Base-by-base conservation (phyloP, 352 stramenopile species). In the Halophytophthora polymorphica region DNA sequence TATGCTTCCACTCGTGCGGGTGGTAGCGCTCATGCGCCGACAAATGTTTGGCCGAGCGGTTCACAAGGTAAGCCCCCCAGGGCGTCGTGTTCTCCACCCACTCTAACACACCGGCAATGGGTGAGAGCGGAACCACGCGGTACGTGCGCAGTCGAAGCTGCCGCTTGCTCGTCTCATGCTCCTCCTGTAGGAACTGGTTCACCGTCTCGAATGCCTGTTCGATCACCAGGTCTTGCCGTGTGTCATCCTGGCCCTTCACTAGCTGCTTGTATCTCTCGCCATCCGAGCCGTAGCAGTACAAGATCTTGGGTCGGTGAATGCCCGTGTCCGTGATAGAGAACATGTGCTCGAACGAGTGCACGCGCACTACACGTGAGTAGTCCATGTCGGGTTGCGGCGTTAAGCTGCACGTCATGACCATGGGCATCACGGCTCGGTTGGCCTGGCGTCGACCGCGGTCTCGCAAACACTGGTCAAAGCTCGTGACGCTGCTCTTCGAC, bases 51-150 rank as follows among this genome's bases (percentile, higher is more conserved):
- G 45, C 52, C 43, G 56, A 66, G 17, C 71, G 69, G 2, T 62
- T 78, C 6, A 89, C 76, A 8, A 99, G 67, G 69, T 97, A 98
- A 2, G 93, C 81, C 0, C 91, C 91, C 69, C 98, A 98, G 3
- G 96, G 84, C 21, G 95, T 82, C 1, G 97, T 99, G 57, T 98
- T 88, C 45, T 98, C 82, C 8, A 99, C 96, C 95, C 95, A 99
- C 68, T 99, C 97, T 6, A 99, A 71, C 43, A 99, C 94, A 25
- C 98, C 98, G 46, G 86, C 90, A 18, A 92, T 86, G 4, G 95
- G 95, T 12, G 81, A 93, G 6, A 95, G 53, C 36, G 85, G 85
- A 10, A 93, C 79, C 22, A 99, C 95, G 51, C 96, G 97, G 73
- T 99, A 99, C 15, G 97, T 99, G 10, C 95, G 83, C 14, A 99